Conservation (phyloP, 257 asterid species). For the Nicotiana tabacum region DNA sequence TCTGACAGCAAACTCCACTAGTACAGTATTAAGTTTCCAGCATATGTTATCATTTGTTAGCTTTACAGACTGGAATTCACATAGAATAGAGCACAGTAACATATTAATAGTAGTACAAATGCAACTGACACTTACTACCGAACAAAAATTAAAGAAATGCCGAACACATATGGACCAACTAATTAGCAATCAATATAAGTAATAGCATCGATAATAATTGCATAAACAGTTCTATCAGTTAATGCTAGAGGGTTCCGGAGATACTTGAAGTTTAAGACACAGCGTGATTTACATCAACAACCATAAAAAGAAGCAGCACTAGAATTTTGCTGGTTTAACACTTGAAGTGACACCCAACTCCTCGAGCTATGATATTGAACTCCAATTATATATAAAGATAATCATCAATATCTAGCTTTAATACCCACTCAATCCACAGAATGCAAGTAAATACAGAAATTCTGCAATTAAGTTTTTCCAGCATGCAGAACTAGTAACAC, state of each 20-base stretch:
- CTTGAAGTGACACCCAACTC: not conserved
- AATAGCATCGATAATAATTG: not conserved
- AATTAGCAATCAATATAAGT: not conserved
- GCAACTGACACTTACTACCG: not conserved
- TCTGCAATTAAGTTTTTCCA: not conserved
- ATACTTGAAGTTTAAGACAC: not conserved
- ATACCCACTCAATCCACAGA: not conserved
- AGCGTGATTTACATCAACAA: not conserved
- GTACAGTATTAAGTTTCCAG: not conserved
- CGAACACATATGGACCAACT: not conserved
- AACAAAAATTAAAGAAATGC: not conserved
- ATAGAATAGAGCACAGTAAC: not conserved
- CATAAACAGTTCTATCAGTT: not conserved
- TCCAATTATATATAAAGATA: not conserved
- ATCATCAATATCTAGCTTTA: not conserved
- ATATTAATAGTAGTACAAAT: not conserved
- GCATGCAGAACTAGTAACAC: not conserved
- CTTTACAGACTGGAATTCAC: not conserved
- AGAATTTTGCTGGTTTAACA: not conserved
- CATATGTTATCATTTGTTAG: not conserved
- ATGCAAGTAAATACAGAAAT: not conserved
- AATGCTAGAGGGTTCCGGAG: not conserved
- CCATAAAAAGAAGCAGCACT: not conserved
- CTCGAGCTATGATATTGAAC: not conserved
- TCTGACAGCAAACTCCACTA: not conserved